Conservation (phyloP, 2,329 filamentous ascomycete genomes). For the Eutypella sp. region DNA sequence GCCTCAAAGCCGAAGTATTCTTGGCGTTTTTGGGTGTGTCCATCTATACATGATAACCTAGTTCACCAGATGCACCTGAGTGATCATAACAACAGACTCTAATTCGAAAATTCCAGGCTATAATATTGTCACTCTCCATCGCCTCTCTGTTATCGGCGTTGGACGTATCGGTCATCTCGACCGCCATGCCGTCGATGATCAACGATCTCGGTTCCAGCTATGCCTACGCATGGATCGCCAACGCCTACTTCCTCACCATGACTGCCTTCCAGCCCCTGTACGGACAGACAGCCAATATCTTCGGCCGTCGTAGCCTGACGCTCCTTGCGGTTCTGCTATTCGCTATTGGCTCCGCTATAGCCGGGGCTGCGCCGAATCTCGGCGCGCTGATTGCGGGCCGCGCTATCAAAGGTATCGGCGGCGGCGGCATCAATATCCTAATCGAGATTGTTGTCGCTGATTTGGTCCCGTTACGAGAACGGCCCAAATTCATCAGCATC, state of each 20-base stretch:
- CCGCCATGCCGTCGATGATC: slow-evolving; percentile 16
- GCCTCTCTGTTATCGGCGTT: slow-evolving; percentile 5
- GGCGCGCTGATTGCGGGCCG: slow-evolving; percentile 34
- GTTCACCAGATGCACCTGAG: background rate
- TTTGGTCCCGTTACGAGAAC: slow-evolving; percentile 38
- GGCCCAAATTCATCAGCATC: slow-evolving; percentile 32
- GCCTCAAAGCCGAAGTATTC: background rate
- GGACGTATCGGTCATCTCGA: slow-evolving; percentile 13
- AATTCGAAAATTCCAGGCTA: background rate
- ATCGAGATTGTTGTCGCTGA: slow-evolving; percentile 44
- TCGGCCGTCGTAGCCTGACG: slow-evolving; percentile 35
- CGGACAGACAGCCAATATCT: slow-evolving; percentile 41
- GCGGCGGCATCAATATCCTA: slow-evolving; percentile 24
- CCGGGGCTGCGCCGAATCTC: slow-evolving; percentile 31
- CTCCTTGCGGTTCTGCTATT: slow-evolving; percentile 34
- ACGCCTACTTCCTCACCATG: slow-evolving; percentile 16
- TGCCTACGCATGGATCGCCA: slow-evolving; percentile 14
- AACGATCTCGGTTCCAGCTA: slow-evolving; percentile 9
- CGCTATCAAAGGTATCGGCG: slow-evolving; percentile 35
- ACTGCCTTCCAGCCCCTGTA: slow-evolving; percentile 39
- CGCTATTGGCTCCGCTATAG: slow-evolving; percentile 37
- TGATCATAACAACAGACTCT: background rate
- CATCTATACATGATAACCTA: too few species aligned
- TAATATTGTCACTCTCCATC: background rate
- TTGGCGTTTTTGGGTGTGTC: background rate